phyloP scores from a whole-genome alignment of 192 early-diverging fungal species.

The Backusella australiensis region DNA sequence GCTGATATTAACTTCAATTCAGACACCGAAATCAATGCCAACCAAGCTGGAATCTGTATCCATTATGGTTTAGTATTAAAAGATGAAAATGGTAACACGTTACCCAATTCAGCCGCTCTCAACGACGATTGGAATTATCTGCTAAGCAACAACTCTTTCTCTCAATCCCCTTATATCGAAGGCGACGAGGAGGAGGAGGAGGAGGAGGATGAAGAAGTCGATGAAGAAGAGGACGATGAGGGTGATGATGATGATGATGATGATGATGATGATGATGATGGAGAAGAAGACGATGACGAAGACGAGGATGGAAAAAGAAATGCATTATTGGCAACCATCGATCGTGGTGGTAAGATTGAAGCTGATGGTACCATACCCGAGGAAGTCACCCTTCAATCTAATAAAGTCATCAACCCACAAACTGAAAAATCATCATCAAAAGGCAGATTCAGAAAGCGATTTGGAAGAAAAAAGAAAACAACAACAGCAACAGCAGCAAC shows the following conservation, averaged over 20 bases:
- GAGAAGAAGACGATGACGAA: background rate
- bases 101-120: background rate
- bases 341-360: background rate
- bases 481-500: background rate
- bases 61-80: constrained; percentile 6
- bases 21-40: background rate
- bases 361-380: constrained; percentile 4
- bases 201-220: background rate
- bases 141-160: background rate
- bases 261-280: too few relatives aligned
- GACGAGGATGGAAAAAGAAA: background rate
- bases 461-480: background rate
- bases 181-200: background rate
- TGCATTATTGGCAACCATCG: background rate
- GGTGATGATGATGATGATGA: background rate
- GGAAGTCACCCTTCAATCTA: background rate
- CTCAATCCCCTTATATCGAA: background rate
- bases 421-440: background rate
- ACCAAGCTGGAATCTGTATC: constrained; percentile 7
- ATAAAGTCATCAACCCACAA: background rate
- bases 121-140: constrained; percentile 11
- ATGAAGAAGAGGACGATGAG: background rate
- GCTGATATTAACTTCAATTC: background rate
- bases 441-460: background rate
- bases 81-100: background rate